These are phyloP conservation scores for Porpolomopsis calyptriformis DNA, from an alignment of 768 basidiomycete species.

Conservation along the genomic window DNA sequence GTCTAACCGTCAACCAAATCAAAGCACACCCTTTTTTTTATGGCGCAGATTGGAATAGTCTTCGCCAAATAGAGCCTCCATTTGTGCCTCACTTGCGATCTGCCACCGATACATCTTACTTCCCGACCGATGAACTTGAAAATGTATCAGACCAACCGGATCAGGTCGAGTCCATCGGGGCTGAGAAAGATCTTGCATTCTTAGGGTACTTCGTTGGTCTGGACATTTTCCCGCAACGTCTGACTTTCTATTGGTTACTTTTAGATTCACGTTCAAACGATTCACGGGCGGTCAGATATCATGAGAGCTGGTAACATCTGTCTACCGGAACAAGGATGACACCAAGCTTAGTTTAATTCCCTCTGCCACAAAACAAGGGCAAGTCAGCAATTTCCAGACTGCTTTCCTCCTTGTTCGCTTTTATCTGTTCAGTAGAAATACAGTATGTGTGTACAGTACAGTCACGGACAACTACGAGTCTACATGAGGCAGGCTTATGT, in stretches of 20 bases:
- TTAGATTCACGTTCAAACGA: constrained; percentile 71
- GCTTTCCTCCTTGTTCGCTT: too few species aligned
- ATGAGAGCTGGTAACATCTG: neutral
- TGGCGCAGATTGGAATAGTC: constrained; percentile 86
- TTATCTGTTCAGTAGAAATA: too few species aligned
- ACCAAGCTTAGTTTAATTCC: too few species aligned
- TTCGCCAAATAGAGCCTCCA: constrained; percentile 85
- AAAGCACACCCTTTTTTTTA: constrained; percentile 90
- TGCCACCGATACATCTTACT: constrained; percentile 93
- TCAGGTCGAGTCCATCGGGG: constrained; percentile 26
- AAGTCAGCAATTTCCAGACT: too few species aligned
- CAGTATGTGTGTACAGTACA: too few species aligned
- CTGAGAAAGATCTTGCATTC: constrained; percentile 53
- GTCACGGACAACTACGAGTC: too few species aligned
- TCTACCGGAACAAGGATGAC: neutral
- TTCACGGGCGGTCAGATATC: constrained; percentile 42
- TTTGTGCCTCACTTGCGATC: constrained; percentile 90
- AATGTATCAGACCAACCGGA: constrained; percentile 47
- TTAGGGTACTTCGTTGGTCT: constrained; percentile 36
- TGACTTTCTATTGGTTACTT: constrained; percentile 3
- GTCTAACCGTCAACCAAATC: constrained; percentile 75
- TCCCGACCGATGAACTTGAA: constrained; percentile 90
- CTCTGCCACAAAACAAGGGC: too few species aligned
- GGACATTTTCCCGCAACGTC: neutral
- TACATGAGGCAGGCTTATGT: neutral